Base-by-base conservation (phyloP, 805 yeast species). In the Yarrowia sp. region DNA sequence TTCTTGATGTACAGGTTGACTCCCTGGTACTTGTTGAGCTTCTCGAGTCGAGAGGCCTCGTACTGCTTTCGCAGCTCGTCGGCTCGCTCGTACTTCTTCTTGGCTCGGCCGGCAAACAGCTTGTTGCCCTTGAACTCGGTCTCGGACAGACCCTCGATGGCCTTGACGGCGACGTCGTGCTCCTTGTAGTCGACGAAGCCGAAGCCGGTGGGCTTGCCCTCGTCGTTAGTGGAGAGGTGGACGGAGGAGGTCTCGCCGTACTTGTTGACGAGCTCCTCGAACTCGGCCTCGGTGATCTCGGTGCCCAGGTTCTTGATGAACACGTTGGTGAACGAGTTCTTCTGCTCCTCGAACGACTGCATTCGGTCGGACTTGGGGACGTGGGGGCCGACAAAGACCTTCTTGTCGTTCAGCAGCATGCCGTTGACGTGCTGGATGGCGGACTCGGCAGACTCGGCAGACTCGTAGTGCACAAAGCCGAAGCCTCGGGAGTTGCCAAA, bases 371-470 rank as follows among this genome's bases (percentile, higher is more conserved):
- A 88, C 79, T 84, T 90, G 68, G 96, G 81, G 66, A 92, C 80
- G 80, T 94, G 98, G 75, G 87, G 93, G 71, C 96, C 97, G 72
- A 94, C 99, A 73, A 77, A 94, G 64, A 94, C 97, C 80, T 90
- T 96, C 77, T 85, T 88, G 77, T 93, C 97, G 79, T 93, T 93
- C 80, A 94, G 84, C 72, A 88, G 82, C 98, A 94, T 94, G 79
- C 99, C 99, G 78, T 94, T 92, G 73, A 94, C 96, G 76, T 90
- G 90, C 80, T 90, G 96, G 76, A 94, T 90, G 69, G 99, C 98
- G 71, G 90, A 91, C 67, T 82, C 81, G 67, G 99, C 99, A 71
- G 96, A 86, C 79, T 89, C 96, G 67, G 86, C 88, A 66, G 87
- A 84, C 77, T 91, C 97, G 80, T 87, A 94, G 81, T 94, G 99